phyloP scores from a whole-genome alignment of 192 early-diverging fungal genomes.

The Linnemannia schmuckeri region DNA sequence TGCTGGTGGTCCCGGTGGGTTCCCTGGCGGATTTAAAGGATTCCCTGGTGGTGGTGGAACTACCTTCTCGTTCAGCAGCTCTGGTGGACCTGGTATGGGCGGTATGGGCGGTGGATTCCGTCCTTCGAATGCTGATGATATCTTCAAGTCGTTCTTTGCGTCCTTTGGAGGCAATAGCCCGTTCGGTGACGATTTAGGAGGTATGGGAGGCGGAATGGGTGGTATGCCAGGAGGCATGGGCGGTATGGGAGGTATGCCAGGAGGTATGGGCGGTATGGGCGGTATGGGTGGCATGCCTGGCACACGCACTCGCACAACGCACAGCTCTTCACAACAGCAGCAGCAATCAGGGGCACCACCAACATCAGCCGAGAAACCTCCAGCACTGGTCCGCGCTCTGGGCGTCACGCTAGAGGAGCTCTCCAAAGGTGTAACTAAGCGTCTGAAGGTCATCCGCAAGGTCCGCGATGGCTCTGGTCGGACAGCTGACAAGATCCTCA shows the following conservation, averaged over 20 bases:
- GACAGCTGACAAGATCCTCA: slow-evolving; percentile 84
- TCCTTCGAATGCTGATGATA: slow-evolving; percentile 86
- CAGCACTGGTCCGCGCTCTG: slow-evolving; percentile 77
- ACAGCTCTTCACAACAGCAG: slow-evolving; percentile 23
- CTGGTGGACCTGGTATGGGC: slow-evolving; percentile 26
- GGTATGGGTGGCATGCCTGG: slow-evolving; percentile 54
- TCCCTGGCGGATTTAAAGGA: slow-evolving; percentile 70
- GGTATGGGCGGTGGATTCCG: slow-evolving; percentile 69
- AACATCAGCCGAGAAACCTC: slow-evolving; percentile 60
- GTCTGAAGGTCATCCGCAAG: slow-evolving; percentile 92
- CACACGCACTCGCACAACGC: slow-evolving; percentile 10
- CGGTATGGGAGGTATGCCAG: slow-evolving; percentile 46
- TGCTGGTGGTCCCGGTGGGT: slow-evolving; percentile 66
- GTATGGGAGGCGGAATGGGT: slow-evolving; percentile 47
- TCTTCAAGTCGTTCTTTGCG: slow-evolving; percentile 92
- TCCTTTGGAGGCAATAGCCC: slow-evolving; percentile 65
- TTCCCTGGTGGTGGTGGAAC: slow-evolving; percentile 69
- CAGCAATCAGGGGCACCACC: slow-evolving; percentile 24
- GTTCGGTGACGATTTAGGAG: slow-evolving; percentile 25
- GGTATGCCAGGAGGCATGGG: slow-evolving; percentile 66
- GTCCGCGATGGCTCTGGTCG: slow-evolving; percentile 59
- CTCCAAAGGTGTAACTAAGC: slow-evolving; percentile 90
- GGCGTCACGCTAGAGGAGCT: slow-evolving; percentile 92
- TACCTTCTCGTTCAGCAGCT: slow-evolving; percentile 77
- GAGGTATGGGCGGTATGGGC: slow-evolving; percentile 59